phyloP scores from a whole-genome alignment of 2,329 filamentous ascomycete species.

The Rhexocercosporidium sp. region DNA sequence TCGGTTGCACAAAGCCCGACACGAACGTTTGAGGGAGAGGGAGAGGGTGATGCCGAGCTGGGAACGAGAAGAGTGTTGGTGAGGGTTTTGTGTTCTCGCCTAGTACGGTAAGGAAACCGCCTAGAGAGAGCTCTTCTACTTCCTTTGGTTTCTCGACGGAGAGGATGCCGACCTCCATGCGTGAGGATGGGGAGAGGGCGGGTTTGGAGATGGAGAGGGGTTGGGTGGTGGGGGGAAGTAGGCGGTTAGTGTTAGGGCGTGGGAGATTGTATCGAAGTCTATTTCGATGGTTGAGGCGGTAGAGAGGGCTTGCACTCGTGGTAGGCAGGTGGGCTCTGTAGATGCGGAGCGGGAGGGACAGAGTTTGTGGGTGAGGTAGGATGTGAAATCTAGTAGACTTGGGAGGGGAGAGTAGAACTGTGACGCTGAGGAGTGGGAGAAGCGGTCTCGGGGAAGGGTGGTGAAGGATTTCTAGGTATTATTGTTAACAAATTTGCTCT shows the following conservation, averaged over 20 bases:
- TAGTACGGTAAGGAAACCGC: conserved; percentile 78
- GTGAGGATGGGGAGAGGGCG: conserved; percentile 47
- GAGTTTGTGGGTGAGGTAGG: conserved; percentile 56
- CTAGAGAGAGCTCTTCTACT: conserved; percentile 76
- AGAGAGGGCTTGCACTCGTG: conserved; percentile 51
- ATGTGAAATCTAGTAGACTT: conserved; percentile 58
- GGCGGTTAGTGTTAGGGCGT: conserved; percentile 67
- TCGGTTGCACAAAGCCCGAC: conserved; percentile 69
- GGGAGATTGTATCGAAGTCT: conserved; percentile 73
- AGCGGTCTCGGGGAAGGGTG: conserved; percentile 61
- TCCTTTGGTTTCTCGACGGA: conserved; percentile 68
- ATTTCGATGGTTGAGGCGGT: conserved; percentile 73
- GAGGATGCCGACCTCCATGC: conserved; percentile 83
- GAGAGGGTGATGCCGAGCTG: conserved; percentile 70
- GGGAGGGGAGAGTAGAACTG: conserved; percentile 75
- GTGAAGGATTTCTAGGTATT: conserved; percentile 63
- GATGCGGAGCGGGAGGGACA: conserved; percentile 48
- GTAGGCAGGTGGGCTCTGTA: conserved; percentile 54
- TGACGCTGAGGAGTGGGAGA: conserved; percentile 64
- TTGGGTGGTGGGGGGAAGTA: conserved; percentile 58
- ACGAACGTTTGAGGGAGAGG: conserved; percentile 60
- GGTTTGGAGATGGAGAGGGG: conserved; percentile 36
- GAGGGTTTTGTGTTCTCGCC: conserved; percentile 76
- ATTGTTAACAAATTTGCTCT: conserved; percentile 20
- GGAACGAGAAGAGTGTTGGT: conserved; percentile 82